Evolutionary conservation across 345 rosid genomes (phyloP), one percentile per base, ranked within the genome.

Genomic region (Lagerstroemia speciosa): DNA sequence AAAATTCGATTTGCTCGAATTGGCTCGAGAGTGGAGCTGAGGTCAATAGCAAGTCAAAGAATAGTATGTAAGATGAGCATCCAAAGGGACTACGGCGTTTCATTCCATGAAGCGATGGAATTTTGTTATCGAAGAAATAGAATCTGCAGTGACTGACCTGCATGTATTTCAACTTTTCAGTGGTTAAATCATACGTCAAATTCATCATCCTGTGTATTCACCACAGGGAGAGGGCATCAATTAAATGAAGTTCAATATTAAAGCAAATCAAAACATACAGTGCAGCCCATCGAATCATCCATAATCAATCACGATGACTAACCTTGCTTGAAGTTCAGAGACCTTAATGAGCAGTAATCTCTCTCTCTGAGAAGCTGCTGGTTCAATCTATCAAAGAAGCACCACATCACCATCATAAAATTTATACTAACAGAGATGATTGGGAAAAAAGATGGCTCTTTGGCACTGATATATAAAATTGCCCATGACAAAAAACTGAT

Each of bases 241-340:
- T 11, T 27, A 9, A 58, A 1, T 10, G 3, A 27, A 27, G 29
- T 10, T 27, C 11, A 27, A n/a, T 30, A 12, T 30, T 58, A 34
- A 3, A 6, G 34, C n/a, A n/a, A n/a, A n/a, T n/a, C n/a, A n/a
- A n/a, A n/a, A n/a, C 20, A 6, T 2, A 29, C 14, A 29, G 29
- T 16, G 29, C 3, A 2, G 20, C 29, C 20, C 30, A 26, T 14
- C 8, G 66, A 30, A 68, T 27, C 48, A 8, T n/a, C 37, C n/a
- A 48, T 48, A 12, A 19, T 6, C n/a, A n/a, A n/a, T n/a, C 0
- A 48, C 3, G 9, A 26, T 40, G 62, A 43, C 89, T 71, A 67
- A 91, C 96, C 91, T 90, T 27, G 92, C 78, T 45, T 84, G 93
- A 68, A 88, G 90, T 76, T 88, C 98, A 9, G 89, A 70, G 66